Base-by-base conservation (phyloP, 331 rosid species). In the Dryas integrifolia region DNA sequence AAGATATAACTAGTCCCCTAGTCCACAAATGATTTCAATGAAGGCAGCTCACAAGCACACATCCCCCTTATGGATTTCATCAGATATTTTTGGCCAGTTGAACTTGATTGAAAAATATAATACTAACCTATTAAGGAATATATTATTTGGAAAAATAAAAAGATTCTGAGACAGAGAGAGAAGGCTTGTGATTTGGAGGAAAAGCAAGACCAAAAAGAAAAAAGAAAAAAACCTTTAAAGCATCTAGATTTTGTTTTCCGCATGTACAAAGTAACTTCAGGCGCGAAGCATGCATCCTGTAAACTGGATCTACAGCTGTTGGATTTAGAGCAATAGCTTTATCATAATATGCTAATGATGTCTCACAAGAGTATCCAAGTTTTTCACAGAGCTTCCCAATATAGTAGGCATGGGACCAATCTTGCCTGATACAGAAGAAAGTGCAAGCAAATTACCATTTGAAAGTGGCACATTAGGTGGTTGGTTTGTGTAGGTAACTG, bases 251-350 rank as follows among this genome's bases (percentile, higher is more conserved):
- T 72, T 84, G 88, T 79, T 88, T 88, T 82, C 90, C 92, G 21
- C 84, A 72, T 63, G 78, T 86, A 74, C 57, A 80, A 51, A 94
- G 88, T 55, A 91, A 85, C 90, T 94, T 94, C 79, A 94, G 81
- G 68, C 98, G 98, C 4, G 98, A 94, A 61, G 96, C 97, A 83
- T 94, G 98, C 92, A 94, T 88, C 83, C 98, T 91, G 84, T 94
- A 94, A 81, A 94, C 88, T 58, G 98, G 88, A 88, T 94, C 98
- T 70, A 89, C 97, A 69, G 98, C 98, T 76, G 95, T 82, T 62
- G 81, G 80, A 86, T 94, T 94, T 83, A 91, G 78, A 71, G 87
- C 83, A 78, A 85, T 94, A 80, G 98, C 95, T 79, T 86, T 80
- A 39, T 81, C 76, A 76, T 94, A 94, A 85, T 91, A 91, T 66